phyloP scores from a whole-genome alignment of 139 green algal species.

The Chloropicon primus region DNA sequence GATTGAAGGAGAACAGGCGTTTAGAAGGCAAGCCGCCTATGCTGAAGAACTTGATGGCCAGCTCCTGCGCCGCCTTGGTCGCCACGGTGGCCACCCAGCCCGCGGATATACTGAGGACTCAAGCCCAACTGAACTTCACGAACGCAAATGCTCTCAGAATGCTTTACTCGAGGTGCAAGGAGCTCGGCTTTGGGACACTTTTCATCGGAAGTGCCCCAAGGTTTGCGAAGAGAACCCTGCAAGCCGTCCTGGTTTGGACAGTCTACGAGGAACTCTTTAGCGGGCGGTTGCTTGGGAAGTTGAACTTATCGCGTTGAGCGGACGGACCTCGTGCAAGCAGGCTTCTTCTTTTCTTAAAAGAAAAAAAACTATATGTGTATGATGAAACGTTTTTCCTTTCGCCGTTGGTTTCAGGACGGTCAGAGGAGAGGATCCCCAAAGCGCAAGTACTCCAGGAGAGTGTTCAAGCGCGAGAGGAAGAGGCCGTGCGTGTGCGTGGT shows the following conservation, averaged over 20 bases:
- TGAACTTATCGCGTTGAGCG: too few species aligned
- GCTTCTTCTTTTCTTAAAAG: too few species aligned
- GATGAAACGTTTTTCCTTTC: too few species aligned
- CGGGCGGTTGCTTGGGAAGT: not conserved
- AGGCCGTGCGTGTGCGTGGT: too few species aligned
- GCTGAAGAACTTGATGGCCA: constrained; percentile 9
- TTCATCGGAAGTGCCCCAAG: not conserved
- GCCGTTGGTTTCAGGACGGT: too few species aligned
- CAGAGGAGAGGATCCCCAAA: too few species aligned
- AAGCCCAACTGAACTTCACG: constrained; percentile 11
- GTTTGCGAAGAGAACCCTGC: not conserved
- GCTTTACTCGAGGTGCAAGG: not conserved
- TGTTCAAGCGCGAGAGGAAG: too few species aligned
- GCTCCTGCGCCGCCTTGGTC: not conserved
- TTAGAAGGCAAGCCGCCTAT: not conserved
- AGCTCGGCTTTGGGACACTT: not conserved
- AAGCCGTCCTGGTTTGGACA: not conserved
- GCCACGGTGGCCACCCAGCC: constrained; percentile 25
- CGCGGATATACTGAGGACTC: constrained; percentile 19
- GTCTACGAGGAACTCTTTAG: not conserved
- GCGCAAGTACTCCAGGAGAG: too few species aligned
- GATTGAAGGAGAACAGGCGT: not conserved
- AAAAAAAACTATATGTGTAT: too few species aligned
- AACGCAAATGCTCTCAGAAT: not conserved
- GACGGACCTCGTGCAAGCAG: too few species aligned